Evolutionary conservation across 2,329 filamentous ascomycete genomes (phyloP).

Genomic region (Fusarium nodosum): DNA sequence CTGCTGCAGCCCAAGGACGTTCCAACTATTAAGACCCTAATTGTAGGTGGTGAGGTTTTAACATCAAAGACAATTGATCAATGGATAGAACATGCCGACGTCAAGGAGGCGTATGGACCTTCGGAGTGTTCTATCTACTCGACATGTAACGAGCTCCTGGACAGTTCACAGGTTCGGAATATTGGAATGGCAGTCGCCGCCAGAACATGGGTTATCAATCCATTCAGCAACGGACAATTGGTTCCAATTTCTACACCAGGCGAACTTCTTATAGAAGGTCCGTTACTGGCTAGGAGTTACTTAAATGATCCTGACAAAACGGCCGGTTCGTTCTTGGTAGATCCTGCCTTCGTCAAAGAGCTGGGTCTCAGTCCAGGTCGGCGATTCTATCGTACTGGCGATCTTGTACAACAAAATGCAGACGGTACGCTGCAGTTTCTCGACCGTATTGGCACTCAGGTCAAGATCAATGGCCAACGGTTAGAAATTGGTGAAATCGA

Average conservation of each 20-base stretch:
- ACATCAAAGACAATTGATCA: background rate
- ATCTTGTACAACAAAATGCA: constrained; percentile 3
- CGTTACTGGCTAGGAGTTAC: background rate
- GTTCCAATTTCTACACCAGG: background rate
- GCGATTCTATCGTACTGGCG: constrained; percentile 4
- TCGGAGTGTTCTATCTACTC: constrained; percentile 2
- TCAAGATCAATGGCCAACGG: constrained; percentile 9
- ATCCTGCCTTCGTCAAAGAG: constrained; percentile 3
- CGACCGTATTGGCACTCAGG: constrained; percentile 2
- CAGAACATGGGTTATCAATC: background rate
- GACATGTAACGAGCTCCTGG: background rate
- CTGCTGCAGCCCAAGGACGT: background rate
- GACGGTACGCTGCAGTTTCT: background rate
- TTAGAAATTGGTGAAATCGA: constrained; percentile 5
- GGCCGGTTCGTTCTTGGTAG: background rate
- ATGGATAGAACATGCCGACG: constrained; percentile 1
- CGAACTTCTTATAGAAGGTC: constrained; percentile 13
- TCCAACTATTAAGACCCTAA: background rate
- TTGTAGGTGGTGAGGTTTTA: constrained; percentile 1
- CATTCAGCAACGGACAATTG: background rate
- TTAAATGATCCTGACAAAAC: constrained; percentile 4
- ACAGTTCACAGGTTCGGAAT: background rate
- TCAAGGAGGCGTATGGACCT: constrained; percentile 3
- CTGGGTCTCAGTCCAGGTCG: background rate
- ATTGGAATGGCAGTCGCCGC: constrained; percentile 1